These are phyloP conservation scores for Talaromyces sp. DNA, from an alignment of 2,329 filamentous ascomycete species.

Conservation along the genomic window DNA sequence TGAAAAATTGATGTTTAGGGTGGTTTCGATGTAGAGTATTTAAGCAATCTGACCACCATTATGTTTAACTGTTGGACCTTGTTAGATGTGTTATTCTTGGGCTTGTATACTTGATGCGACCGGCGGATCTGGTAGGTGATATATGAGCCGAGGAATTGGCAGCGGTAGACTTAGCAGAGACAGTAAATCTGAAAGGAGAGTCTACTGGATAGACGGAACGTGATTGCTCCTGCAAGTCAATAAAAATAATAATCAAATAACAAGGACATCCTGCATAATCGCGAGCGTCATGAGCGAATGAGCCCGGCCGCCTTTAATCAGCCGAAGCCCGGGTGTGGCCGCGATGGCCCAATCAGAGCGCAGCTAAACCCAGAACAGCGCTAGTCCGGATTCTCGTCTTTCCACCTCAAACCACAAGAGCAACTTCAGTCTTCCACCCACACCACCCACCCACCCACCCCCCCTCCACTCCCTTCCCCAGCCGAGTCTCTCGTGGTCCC, in stretches of 20 bases:
- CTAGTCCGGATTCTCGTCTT: constrained; percentile 42
- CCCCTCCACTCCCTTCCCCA: constrained; percentile 34
- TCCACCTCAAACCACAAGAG: constrained; percentile 45
- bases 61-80: too few species aligned
- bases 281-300: constrained; percentile 17
- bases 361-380: constrained; percentile 37
- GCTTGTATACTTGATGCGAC: not conserved
- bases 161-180: too few species aligned
- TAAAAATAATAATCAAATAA: not conserved
- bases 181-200: too few species aligned
- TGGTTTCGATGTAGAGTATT: constrained; percentile 9
- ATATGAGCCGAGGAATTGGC: too few species aligned
- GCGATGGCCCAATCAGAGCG: constrained; percentile 35
- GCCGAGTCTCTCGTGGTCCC: constrained; percentile 30
- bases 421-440: constrained; percentile 36
- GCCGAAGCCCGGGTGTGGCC: constrained; percentile 19
- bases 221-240: too few species aligned
- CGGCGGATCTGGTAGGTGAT: too few species aligned
- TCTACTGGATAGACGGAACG: too few species aligned
- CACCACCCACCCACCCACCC: constrained; percentile 20
- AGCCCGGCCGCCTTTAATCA: constrained; percentile 23
- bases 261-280: not conserved
- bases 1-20: constrained; percentile 7
- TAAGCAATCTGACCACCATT: constrained; percentile 5
- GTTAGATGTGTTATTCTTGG: constrained; percentile 3